A percentile compares a stretch with the other conserved stretches of the same genome.
Conservation (phyloP, 805 yeast genomes). For the Yamadazyma ubonensis region DNA sequence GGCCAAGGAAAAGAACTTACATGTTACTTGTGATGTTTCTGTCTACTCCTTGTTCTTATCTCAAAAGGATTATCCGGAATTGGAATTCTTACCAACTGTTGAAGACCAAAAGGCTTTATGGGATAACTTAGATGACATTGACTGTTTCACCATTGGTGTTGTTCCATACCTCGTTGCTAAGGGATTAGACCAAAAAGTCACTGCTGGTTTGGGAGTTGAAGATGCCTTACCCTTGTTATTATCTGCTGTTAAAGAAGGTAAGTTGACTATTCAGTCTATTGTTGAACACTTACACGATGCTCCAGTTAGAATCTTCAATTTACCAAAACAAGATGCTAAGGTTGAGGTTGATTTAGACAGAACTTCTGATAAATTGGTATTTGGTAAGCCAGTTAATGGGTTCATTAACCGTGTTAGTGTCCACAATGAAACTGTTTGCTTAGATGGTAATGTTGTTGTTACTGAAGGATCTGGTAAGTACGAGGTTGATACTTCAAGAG, state of each 20-base stretch:
- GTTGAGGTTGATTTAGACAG: slow-evolving; percentile 87
- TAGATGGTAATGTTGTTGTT: slow-evolving; percentile 75
- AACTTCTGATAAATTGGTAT: slow-evolving; percentile 35
- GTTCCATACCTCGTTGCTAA: slow-evolving; percentile 72
- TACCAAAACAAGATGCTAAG: slow-evolving; percentile 74
- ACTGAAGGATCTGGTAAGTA: slow-evolving; percentile 59
- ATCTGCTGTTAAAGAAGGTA: slow-evolving; percentile 73
- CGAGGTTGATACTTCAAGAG: slow-evolving; percentile 45
- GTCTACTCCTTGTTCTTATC: slow-evolving; percentile 76
- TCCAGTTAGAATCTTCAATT: slow-evolving; percentile 78
- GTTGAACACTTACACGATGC: slow-evolving; percentile 71
- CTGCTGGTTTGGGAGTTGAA: slow-evolving; percentile 73
- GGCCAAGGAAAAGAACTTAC: slow-evolving; percentile 78
- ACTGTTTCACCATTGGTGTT: slow-evolving; percentile 83
- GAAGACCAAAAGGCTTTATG: slow-evolving; percentile 82
- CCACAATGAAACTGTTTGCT: slow-evolving; percentile 73
- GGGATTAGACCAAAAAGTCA: slow-evolving; percentile 57
- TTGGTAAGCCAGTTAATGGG: slow-evolving; percentile 55
- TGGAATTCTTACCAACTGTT: slow-evolving; percentile 71
- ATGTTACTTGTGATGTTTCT: slow-evolving; percentile 87
- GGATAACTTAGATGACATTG: slow-evolving; percentile 69
- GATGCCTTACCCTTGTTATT: slow-evolving; percentile 82
- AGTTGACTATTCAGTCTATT: slow-evolving; percentile 70
- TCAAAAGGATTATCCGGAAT: slow-evolving; percentile 68
- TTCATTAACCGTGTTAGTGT: slow-evolving; percentile 86